phyloP scores from a whole-genome alignment of 495 filamentous ascomycete genomes.

The Astrothelium subdiscretum region DNA sequence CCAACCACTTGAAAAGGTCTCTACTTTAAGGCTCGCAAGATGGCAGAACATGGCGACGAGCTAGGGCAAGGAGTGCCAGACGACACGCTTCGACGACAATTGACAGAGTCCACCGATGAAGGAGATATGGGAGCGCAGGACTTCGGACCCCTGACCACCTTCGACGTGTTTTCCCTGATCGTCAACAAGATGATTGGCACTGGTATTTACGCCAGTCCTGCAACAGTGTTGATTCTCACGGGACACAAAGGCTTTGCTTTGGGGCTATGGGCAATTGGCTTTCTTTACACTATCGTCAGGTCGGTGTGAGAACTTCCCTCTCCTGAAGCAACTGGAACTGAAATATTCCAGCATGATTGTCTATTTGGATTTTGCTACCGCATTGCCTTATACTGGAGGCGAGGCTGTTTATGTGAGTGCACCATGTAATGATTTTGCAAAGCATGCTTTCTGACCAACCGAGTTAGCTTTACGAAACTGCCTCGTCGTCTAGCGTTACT shows the following conservation, averaged over 20 bases:
- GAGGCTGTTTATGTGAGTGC: slow-evolving; percentile 5
- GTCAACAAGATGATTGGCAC: slow-evolving; percentile 9
- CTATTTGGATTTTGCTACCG: slow-evolving; percentile 2
- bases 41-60: too few species aligned
- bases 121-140: too few species aligned
- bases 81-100: too few species aligned
- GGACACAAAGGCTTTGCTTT: background rate
- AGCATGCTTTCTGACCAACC: background rate
- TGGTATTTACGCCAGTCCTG: slow-evolving; percentile 2
- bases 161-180: slow-evolving; percentile 5
- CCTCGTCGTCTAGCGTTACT: background rate
- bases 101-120: too few species aligned
- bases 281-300: background rate
- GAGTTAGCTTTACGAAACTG: background rate
- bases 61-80: too few species aligned
- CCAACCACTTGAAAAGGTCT: too few species aligned
- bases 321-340: too few species aligned
- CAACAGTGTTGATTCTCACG: background rate
- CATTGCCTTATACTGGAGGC: slow-evolving; percentile 5
- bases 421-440: background rate
- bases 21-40: too few species aligned
- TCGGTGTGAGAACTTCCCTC: background rate
- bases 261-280: background rate
- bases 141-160: background rate
- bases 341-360: slow-evolving; percentile 9